Base-by-base conservation (phyloP, 192 early-diverging fungal species). In the Backusella circina region DNA sequence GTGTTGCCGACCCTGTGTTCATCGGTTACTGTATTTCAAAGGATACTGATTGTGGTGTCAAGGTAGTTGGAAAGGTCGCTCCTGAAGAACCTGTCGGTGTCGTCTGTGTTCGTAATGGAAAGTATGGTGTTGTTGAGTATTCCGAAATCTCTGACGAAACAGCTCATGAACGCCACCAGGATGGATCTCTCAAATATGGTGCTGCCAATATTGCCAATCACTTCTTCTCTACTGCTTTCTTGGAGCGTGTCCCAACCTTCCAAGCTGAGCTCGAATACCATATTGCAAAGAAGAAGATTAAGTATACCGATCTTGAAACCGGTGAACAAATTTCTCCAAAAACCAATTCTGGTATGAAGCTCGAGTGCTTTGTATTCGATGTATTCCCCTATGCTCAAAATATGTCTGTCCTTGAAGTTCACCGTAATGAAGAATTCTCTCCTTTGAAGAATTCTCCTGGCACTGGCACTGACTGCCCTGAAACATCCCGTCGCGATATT, bases 371-470 rank as follows among this genome's bases (percentile, higher is more conserved):
- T 85, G 96, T 99, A 64, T 99, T 99, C 91, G 98, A 99, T 82
- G 96, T 99, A 9, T 95, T 99, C 82, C 97, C 98, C 23, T 95
- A 91, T 75, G 90, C 93, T 47, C 82, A 97, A 75, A 75, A 84
- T 31, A 87, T 99, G 88, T 95, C 97, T 31, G 95, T 98, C 38
- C 88, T 99, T 51, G 97, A 99, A 80, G 91, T 93, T 38, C 90
- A 92, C 67, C 92, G 98, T 61, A 88, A 88, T 33, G 98, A 99
- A 70, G 97, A 99, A 86, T 99, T 99, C 78, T 95, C 94, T 18
- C 98, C 98, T n/a, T 85, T 99, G 71, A 99, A 99, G 90, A 99
- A 99, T 79, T 95, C 95, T n/a, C 95, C 97, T 6, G 96, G 96
- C 32, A 77, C 90, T 39, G 95, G 91, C 36, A 75, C 77, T 38